Evolutionary conservation across 352 stramenopile species (phyloP).

Genomic region (Pythium grandisporangium): DNA sequence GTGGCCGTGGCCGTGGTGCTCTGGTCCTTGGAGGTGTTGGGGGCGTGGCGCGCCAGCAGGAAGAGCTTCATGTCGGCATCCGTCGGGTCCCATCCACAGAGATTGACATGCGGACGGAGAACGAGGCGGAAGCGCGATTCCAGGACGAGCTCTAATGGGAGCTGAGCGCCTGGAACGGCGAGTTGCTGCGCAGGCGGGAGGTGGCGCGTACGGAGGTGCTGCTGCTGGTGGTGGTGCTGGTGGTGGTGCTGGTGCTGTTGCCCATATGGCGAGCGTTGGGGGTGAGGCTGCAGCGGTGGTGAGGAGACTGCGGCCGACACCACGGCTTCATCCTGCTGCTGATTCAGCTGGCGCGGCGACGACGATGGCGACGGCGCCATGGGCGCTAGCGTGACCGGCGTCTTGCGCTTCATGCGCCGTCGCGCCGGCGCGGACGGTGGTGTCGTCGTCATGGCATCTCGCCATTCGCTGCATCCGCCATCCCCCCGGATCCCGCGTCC

Average conservation of each 20-base stretch:
- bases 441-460: not conserved
- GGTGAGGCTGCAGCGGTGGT: too few species aligned
- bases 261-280: too few species aligned
- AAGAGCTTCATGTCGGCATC: constrained; percentile 31
- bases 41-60: constrained; percentile 3
- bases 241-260: too few species aligned
- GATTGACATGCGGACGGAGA: constrained; percentile 32
- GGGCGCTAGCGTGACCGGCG: constrained; percentile 8
- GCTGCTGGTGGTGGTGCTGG: too few species aligned
- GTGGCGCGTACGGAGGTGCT: too few species aligned
- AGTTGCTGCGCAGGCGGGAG: too few species aligned
- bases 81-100: constrained; percentile 39
- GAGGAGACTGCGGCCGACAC: too few species aligned
- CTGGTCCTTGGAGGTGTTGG: constrained; percentile 14
- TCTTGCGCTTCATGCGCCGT: constrained; percentile 6
- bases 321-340: constrained; percentile 4
- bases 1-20: too few species aligned
- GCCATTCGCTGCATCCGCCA: too few species aligned
- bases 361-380: not conserved
- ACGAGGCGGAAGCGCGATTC: constrained; percentile 16
- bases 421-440: not conserved
- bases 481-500: too few species aligned
- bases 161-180: not conserved
- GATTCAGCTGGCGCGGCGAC: constrained; percentile 3
- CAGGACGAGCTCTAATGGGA: constrained; percentile 33